Base-by-base conservation (phyloP, 768 basidiomycete species). In the Aureoboletus auriporus region DNA sequence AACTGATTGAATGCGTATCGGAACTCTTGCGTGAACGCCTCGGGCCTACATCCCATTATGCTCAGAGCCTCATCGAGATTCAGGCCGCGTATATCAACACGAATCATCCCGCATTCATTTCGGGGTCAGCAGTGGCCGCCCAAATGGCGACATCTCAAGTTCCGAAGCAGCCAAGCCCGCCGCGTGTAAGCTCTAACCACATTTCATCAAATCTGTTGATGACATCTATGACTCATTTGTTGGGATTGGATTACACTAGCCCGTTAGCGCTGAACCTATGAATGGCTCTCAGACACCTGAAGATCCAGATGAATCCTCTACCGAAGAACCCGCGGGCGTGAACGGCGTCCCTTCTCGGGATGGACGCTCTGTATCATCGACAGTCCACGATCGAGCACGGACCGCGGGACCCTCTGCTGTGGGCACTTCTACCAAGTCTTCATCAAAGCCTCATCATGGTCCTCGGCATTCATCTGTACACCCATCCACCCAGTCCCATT, bases 21-120 rank as follows among this genome's bases (percentile, higher is more conserved):
- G 96, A 98, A 60, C 78, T 99, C 13, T 73, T 99, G 33, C 82
- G 93, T 42, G 96, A 99, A 69, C 84, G 96, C 7, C 78, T 99
- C 12, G 94, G 94, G 1, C 96, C 96, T 1, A 96, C 96, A 0
- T 93, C 91, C 2, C 89, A 93, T n/a, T 98, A 98, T 67, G 87
- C 94, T 0, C 89, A 92, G 57, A 93, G 90, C 62, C 75, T 99
- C 59, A 97, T 99, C 58, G 83, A 86, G 58, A 99, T 99, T 42
- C 96, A 99, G 68, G 93, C 93, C 1, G 94, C 96, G 10, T 99
- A 99, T 65, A 98, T 99, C 76, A 99, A 99, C 67, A 98, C 94
- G 48, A 98, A 98, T 66, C 96, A 99, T 65, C 96, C 96, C 6
- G 80, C 89, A 29, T 98, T 97, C 69, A 84, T 94, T 48, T 75